Evolutionary conservation across 2,329 filamentous ascomycete genomes (phyloP), one percentile per base, ranked within the genome.

Genomic region (Alternaria sp.): DNA sequence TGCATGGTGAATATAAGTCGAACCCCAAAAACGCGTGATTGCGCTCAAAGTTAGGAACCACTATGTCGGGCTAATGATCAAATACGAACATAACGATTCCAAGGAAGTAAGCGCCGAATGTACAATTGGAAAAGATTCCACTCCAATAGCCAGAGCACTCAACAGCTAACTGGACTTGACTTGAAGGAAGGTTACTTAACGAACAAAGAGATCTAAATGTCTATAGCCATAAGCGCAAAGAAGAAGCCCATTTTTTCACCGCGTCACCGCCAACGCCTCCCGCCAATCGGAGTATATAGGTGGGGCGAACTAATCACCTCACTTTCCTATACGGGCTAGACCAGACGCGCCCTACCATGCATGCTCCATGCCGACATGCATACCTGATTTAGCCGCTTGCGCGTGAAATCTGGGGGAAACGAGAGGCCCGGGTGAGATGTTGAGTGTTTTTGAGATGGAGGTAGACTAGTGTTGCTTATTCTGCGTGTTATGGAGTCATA

Each of bases 231-330:
- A 40, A 40, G 36, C 36, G 17, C 17, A 13, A 26, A 25, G 8
- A 50, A 26, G 26, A 59, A 47, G 49, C 40, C 57, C 50, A 50
- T 57, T 59, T 59, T 59, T 59, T 40, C 40, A 26, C 25, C 57
- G 57, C 57, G 49, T 59, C 49, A 57, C 55, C 55, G 57, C 57
- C 43, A 47, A 28, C 30, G 57, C 26, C 19, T 12, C 19, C 19
- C 17, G 8, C 49, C 19, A 46, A 59, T 54, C 40, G 57, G 25
- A 54, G 54, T 26, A 47, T 52, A 45, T 52, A 43, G 9, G 50
- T 30, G 19, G 44, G 57, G 40, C 52, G 17, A 15, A 47, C 49
- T 59, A 47, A 28, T 28, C 40, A 26, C 21, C 15, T n/a, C 21
- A 40, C 57, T 40, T 59, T 45, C 57, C 49, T 46, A 30, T 44